Base-by-base conservation (phyloP, 2,329 filamentous ascomycete species). In the Bipolaris bicolor region DNA sequence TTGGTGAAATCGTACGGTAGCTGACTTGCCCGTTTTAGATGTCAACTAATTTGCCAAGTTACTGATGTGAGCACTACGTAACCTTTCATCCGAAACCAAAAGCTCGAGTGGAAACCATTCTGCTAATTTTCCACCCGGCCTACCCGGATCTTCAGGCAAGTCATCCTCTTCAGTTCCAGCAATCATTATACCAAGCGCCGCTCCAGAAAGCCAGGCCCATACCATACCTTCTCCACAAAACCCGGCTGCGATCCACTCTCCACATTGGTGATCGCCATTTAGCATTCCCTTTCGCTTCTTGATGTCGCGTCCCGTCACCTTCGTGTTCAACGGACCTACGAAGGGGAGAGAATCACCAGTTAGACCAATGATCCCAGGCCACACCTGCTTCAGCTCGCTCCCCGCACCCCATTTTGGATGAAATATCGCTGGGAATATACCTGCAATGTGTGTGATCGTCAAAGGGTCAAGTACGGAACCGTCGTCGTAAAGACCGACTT, bases 341-440 rank as follows among this genome's bases (percentile, higher is more conserved):
- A 84, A 78, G 0, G 84, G 83, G 26, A 83, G 70, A 10, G 63
- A 47, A 58, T 86, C 84, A 0, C 79, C 81, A 0, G 81, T 83
- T 26, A 80, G 64, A 1, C 78, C 81, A 20, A 85, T 66, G 6
- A 81, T 77, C 0, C 83, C 84, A 0, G 79, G 80, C 84, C 84
- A 86, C 0, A 76, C 71, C 47, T 74, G 74, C 52, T 78, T 76
- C 3, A 81, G 58, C 4, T 66, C 49, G 1, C 58, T 51, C 16
- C 61, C 54, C 7, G 29, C 36, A 29, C 54, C 62, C 48, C 59
- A 63, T n/a, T 54, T 54, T n/a, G 56, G 57, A 24, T 48, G 39
- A 3, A 64, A 63, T 5, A 55, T 40, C 4, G 51, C 40, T 2
- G 62, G 58, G 24, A 62, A 47, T n/a, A 58, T 40, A 10, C 59